These are phyloP conservation scores for Cinchona pubescens DNA, from an alignment of 257 asterid species.

Conservation along the genomic window DNA sequence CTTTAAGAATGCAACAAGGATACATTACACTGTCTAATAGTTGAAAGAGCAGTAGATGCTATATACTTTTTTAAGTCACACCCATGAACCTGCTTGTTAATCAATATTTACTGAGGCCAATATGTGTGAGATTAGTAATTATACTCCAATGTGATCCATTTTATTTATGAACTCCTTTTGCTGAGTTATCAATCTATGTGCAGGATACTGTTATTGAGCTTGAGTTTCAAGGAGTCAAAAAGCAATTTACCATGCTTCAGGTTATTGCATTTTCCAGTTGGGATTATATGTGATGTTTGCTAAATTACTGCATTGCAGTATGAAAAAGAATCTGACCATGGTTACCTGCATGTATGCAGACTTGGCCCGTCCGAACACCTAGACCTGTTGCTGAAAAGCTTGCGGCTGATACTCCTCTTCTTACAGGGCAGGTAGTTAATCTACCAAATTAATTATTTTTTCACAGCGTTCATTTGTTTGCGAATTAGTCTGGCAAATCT, in stretches of 20 bases:
- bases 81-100: not conserved
- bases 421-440: constrained; percentile 89
- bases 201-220: constrained; percentile 99
- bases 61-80: not conserved
- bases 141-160: not conserved
- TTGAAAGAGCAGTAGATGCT: no score
- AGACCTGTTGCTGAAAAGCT: constrained; percentile 95
- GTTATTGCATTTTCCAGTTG: constrained; percentile 25
- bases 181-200: constrained; percentile 28
- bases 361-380: constrained; percentile 98
- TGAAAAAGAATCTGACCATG: constrained; percentile 6
- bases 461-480: constrained; percentile 3
- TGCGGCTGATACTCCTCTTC: constrained; percentile 98
- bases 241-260: constrained; percentile 96
- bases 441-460: not conserved
- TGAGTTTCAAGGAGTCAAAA: constrained; percentile 96
- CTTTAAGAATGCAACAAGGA: not conserved
- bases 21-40: no score
- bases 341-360: constrained; percentile 45
- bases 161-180: constrained; percentile 1
- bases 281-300: not conserved
- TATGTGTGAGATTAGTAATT: not conserved
- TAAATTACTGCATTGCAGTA: not conserved
- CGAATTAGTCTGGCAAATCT: not conserved
- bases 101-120: not conserved